These are phyloP conservation scores for Agrocybe chaxingu DNA, from an alignment of 768 basidiomycete genomes.

Conservation along the genomic window DNA sequence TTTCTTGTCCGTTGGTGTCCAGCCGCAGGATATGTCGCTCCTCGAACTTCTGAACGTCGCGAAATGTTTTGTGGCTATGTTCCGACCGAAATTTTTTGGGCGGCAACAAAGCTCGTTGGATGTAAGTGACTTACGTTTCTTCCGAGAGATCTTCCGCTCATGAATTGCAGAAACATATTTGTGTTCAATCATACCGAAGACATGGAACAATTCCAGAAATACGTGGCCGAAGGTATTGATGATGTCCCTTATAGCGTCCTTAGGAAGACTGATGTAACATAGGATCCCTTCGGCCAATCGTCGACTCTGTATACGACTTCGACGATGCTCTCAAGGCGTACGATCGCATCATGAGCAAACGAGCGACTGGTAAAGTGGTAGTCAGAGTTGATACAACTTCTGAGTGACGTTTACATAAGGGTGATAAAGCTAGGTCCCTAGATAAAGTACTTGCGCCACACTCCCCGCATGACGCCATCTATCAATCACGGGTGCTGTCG, in stretches of 20 bases:
- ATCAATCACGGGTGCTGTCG: too few relatives aligned
- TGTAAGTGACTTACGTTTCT: constrained; percentile 28
- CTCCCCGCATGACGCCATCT: too few relatives aligned
- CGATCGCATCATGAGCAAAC: constrained; percentile 48
- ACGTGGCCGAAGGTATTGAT: constrained; percentile 40
- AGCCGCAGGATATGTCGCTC: constrained; percentile 27
- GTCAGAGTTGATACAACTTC: constrained; percentile 38
- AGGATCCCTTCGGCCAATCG: constrained; percentile 48
- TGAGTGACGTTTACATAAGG: constrained; percentile 1
- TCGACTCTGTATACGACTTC: constrained; percentile 60
- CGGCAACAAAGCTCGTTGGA: constrained; percentile 42
- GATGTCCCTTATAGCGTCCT: background rate
- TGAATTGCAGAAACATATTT: constrained; percentile 19
- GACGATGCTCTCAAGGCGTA: constrained; percentile 59
- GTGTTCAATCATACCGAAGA: constrained; percentile 25
- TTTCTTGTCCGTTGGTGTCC: constrained; percentile 51
- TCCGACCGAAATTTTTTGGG: constrained; percentile 47
- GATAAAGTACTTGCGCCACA: too few relatives aligned
- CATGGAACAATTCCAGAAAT: constrained; percentile 26
- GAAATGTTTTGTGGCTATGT: constrained; percentile 27
- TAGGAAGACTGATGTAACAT: background rate
- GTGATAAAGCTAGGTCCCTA: too few relatives aligned
- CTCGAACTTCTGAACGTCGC: constrained; percentile 28
- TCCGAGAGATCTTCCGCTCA: background rate
- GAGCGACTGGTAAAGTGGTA: constrained; percentile 64